A percentile compares a stretch with the other conserved stretches of the same genome.
These are phyloP conservation scores for Melanomma pulvis-pyrius DNA, from an alignment of 495 filamentous ascomycete genomes.

Conservation along the genomic window DNA sequence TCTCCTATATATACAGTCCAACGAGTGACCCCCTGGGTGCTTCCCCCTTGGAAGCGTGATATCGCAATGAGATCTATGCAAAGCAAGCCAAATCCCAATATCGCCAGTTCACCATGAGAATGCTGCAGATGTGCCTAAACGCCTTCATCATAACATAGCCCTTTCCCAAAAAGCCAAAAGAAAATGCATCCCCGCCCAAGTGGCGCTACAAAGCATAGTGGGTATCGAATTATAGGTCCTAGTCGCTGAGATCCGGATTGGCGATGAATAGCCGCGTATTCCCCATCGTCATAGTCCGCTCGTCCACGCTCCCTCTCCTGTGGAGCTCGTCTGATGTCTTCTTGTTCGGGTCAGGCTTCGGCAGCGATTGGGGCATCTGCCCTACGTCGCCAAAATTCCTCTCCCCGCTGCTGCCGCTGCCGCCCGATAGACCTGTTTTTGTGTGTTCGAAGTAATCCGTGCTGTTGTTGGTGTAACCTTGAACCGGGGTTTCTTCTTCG, in stretches of 20 bases:
- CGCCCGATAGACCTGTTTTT: slow-evolving; percentile 51
- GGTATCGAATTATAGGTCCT: slow-evolving; percentile 32
- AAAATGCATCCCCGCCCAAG: not conserved
- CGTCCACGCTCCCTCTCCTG: slow-evolving; percentile 87
- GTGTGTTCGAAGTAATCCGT: slow-evolving; percentile 47
- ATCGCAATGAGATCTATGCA: not conserved
- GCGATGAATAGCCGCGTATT: slow-evolving; percentile 86
- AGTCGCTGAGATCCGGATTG: slow-evolving; percentile 83
- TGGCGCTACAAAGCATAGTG: not conserved
- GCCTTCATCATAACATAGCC: not conserved
- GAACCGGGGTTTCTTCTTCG: slow-evolving; percentile 58
- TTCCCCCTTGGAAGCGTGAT: not conserved
- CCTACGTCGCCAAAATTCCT: slow-evolving; percentile 58
- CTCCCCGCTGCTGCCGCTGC: slow-evolving; percentile 55
- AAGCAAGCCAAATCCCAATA: not conserved
- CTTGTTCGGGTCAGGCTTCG: slow-evolving; percentile 55
- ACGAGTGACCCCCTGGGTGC: not conserved
- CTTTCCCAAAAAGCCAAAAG: not conserved
- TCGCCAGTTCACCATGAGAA: not conserved
- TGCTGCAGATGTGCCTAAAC: not conserved
- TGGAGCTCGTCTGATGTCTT: slow-evolving; percentile 77
- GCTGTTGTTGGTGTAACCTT: slow-evolving; percentile 47
- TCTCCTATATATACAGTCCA: not conserved
- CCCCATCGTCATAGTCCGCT: slow-evolving; percentile 81
- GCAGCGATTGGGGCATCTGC: slow-evolving; percentile 53